Percentiles rank a stretch among this genome's conserved stretches.
Evolutionary conservation across 2,329 filamentous ascomycete genomes (phyloP).

Genomic region (Mollisiaceae sp.): DNA sequence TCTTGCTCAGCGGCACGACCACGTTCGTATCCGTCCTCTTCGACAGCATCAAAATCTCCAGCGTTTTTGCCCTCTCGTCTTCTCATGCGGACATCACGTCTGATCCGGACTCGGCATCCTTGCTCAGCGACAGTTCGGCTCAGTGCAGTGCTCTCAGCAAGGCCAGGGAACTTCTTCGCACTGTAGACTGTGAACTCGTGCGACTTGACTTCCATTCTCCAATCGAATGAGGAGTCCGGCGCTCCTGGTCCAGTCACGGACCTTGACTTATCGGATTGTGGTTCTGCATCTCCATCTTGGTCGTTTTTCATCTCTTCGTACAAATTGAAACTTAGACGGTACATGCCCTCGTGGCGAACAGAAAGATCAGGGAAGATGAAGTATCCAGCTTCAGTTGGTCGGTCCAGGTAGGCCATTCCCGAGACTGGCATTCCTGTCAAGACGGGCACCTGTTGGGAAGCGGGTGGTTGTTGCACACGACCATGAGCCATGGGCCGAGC

Average conservation of each 20-base stretch:
- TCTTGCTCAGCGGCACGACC: slow-evolving; percentile 37
- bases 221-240: slow-evolving; percentile 66
- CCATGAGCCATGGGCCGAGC: slow-evolving; percentile 83
- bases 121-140: slow-evolving; percentile 95
- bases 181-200: slow-evolving; percentile 87
- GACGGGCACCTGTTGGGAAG: slow-evolving; percentile 73
- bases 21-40: slow-evolving; percentile 65
- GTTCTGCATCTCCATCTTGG: slow-evolving; percentile 71
- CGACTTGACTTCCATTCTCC: slow-evolving; percentile 89
- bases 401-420: slow-evolving; percentile 94
- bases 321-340: slow-evolving; percentile 87
- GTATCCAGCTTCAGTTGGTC: slow-evolving; percentile 80
- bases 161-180: slow-evolving; percentile 96
- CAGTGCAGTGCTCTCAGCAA: slow-evolving; percentile 85
- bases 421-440: slow-evolving; percentile 94
- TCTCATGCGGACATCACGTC: slow-evolving; percentile 91
- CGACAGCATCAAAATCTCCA: slow-evolving; percentile 51
- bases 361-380: slow-evolving; percentile 98
- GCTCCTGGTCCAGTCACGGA: slow-evolving; percentile 45
- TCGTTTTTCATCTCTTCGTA: slow-evolving; percentile 90
- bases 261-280: slow-evolving; percentile 38
- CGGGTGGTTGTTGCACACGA: slow-evolving; percentile 66
- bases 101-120: slow-evolving; percentile 93
- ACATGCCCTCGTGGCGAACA: slow-evolving; percentile 92
- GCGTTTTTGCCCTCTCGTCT: slow-evolving; percentile 75